Evolutionary conservation across 1,284 basidiomycete species (phyloP).

Genomic region (Marasmius tenuissimus): DNA sequence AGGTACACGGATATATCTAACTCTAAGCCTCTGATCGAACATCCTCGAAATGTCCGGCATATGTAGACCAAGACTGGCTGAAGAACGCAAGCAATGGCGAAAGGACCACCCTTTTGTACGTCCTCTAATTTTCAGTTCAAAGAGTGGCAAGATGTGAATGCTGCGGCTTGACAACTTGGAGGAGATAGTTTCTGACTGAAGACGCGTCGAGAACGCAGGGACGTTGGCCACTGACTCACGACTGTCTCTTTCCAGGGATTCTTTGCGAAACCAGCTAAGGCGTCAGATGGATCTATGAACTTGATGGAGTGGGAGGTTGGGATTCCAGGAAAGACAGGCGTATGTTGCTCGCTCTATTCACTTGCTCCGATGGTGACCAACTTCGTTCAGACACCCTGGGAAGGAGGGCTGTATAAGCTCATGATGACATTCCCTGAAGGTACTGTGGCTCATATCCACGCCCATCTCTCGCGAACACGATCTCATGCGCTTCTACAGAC

Average conservation of each 20-base stretch:
- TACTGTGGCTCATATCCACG: slow-evolving; percentile 27
- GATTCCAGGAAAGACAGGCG: slow-evolving; percentile 83
- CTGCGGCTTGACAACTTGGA: not conserved
- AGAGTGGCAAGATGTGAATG: not conserved
- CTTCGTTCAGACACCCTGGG: slow-evolving; percentile 86
- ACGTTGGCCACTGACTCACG: too few species aligned
- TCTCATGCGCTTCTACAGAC: slow-evolving; percentile 45
- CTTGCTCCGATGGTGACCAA: slow-evolving; percentile 1
- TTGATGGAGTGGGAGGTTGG: slow-evolving; percentile 98
- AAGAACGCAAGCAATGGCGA: slow-evolving; percentile 99
- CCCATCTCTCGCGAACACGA: not conserved
- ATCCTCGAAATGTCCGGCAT: slow-evolving; percentile 67
- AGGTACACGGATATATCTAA: not conserved
- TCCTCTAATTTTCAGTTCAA: slow-evolving; percentile 21
- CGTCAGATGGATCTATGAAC: slow-evolving; percentile 91
- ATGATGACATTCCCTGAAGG: slow-evolving; percentile 95
- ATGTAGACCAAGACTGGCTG: slow-evolving; percentile 83
- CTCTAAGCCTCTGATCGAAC: not conserved
- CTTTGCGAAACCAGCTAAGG: slow-evolving; percentile 91
- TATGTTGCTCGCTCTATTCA: slow-evolving; percentile 41
- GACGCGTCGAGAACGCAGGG: not conserved
- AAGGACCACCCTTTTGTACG: slow-evolving; percentile 99
- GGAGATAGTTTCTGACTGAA: not conserved
- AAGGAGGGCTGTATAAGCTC: slow-evolving; percentile 92
- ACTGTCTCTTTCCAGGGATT: slow-evolving; percentile 73